phyloP scores from a whole-genome alignment of 768 basidiomycete genomes.

The Inosperma sp. region DNA sequence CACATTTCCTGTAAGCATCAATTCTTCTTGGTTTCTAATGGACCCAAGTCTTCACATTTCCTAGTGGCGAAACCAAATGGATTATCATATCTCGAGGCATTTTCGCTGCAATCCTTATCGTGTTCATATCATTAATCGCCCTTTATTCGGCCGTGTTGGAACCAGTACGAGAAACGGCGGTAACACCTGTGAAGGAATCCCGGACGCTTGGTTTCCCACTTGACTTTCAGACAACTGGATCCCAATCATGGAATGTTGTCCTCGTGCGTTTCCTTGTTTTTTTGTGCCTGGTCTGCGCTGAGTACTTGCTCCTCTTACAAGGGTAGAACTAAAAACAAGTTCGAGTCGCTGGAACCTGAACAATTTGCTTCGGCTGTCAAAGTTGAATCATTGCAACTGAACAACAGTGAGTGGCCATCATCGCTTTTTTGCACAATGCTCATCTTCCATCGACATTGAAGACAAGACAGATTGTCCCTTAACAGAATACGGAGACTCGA shows the following conservation, averaged over 20 bases:
- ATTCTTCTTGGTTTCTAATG: not conserved
- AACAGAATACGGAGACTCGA: too few relatives aligned
- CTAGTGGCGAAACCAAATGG: slow-evolving; percentile 1
- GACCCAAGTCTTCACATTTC: not conserved
- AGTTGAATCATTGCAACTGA: too few relatives aligned
- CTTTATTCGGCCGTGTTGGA: slow-evolving; percentile 3
- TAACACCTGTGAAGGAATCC: slow-evolving; percentile 8
- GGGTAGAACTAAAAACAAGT: too few relatives aligned
- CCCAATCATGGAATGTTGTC: slow-evolving; percentile 6
- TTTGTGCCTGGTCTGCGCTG: not conserved
- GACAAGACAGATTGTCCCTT: too few relatives aligned
- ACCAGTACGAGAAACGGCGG: slow-evolving; percentile 9
- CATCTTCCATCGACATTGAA: too few relatives aligned
- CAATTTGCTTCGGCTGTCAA: too few relatives aligned
- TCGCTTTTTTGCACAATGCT: too few relatives aligned
- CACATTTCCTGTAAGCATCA: not conserved
- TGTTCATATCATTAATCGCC: not conserved
- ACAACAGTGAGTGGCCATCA: too few relatives aligned
- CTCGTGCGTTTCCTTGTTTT: slow-evolving; percentile 1
- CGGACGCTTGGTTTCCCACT: not conserved
- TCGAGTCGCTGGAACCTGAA: too few relatives aligned
- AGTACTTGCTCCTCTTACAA: too few relatives aligned
- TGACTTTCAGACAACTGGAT: not conserved
- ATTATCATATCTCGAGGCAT: slow-evolving; percentile 1
- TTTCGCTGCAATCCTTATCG: not conserved